These are phyloP conservation scores for Mycena galericulata DNA, from an alignment of 768 basidiomycete species.

Conservation along the genomic window DNA sequence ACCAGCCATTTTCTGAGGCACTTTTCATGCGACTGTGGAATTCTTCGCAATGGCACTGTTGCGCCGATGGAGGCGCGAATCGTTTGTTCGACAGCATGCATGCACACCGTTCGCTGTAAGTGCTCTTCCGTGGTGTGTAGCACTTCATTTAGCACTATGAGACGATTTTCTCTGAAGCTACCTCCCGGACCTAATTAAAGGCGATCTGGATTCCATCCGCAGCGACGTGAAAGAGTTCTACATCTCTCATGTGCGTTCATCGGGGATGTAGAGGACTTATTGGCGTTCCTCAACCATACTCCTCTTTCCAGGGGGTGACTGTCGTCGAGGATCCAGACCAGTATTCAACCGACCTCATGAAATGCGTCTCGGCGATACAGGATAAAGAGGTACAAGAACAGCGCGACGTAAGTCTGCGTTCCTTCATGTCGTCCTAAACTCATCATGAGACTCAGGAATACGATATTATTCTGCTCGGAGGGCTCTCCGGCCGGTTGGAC, in stretches of 20 bases:
- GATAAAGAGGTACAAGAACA: constrained; percentile 63
- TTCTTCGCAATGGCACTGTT: constrained; percentile 64
- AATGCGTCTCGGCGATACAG: constrained; percentile 78
- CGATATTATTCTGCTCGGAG: constrained; percentile 85
- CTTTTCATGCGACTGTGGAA: constrained; percentile 75
- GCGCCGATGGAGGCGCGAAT: constrained; percentile 93
- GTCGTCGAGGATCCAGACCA: constrained; percentile 79
- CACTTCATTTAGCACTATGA: constrained; percentile 12
- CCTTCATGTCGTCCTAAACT: not conserved
- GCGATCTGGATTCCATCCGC: constrained; percentile 92
- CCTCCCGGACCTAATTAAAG: constrained; percentile 89
- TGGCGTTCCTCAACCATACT: no score
- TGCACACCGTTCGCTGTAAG: constrained; percentile 34
- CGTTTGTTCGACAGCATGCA: constrained; percentile 72
- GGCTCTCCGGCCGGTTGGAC: constrained; percentile 91
- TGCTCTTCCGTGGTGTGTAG: constrained; percentile 24
- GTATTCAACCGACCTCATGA: constrained; percentile 95
- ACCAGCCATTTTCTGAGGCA: constrained; percentile 81
- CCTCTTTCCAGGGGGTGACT: constrained; percentile 67
- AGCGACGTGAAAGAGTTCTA: constrained; percentile 82
- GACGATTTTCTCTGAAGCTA: constrained; percentile 57
- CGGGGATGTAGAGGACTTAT: not conserved
- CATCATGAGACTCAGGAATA: constrained; percentile 53
- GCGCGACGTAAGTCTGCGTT: constrained; percentile 51
- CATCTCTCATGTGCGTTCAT: constrained; percentile 59